Evolutionary conservation across 495 filamentous ascomycete genomes (phyloP).

Genomic region (Xylaria longipes): DNA sequence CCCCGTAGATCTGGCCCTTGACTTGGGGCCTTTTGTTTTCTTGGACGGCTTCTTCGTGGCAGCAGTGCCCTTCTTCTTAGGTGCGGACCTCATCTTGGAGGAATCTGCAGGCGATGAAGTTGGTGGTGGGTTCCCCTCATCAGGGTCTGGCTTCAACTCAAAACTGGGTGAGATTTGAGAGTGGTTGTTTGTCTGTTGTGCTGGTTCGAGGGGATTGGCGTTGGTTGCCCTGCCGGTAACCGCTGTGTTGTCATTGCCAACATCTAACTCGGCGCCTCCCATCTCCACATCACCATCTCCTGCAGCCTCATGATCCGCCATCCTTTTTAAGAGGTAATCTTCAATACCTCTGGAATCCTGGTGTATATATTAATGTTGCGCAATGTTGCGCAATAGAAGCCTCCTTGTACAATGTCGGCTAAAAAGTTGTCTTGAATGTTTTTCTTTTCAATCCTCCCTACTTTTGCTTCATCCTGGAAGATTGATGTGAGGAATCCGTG

Average conservation of each 20-base stretch:
- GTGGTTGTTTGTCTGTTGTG: slow-evolving; percentile 19
- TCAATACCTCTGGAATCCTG: background rate
- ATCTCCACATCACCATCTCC: slow-evolving; percentile 27
- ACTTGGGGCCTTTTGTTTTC: slow-evolving; percentile 36
- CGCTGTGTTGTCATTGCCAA: slow-evolving; percentile 13
- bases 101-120: slow-evolving; percentile 30
- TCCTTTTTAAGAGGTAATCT: background rate
- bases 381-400: background rate
- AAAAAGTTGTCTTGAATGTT: background rate
- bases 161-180: slow-evolving; percentile 1
- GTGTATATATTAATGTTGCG: background rate
- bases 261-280: slow-evolving; percentile 22
- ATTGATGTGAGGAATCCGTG: slow-evolving; percentile 20
- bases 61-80: slow-evolving; percentile 55
- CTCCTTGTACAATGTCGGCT: background rate
- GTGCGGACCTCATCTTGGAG: slow-evolving; percentile 36
- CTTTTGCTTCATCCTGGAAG: slow-evolving; percentile 25
- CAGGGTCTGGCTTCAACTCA: slow-evolving; percentile 30
- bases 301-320: slow-evolving; percentile 14
- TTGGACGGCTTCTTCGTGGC: slow-evolving; percentile 43
- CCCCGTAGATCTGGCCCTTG: slow-evolving; percentile 29
- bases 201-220: slow-evolving; percentile 2
- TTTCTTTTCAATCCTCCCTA: slow-evolving; percentile 5
- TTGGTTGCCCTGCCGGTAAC: slow-evolving; percentile 17
- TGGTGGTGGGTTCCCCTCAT: slow-evolving; percentile 29